A percentile compares a stretch with the other conserved stretches of the same genome.
phyloP scores from a whole-genome alignment of 306 rosid genomes.

The Acacia melanoxylon region DNA sequence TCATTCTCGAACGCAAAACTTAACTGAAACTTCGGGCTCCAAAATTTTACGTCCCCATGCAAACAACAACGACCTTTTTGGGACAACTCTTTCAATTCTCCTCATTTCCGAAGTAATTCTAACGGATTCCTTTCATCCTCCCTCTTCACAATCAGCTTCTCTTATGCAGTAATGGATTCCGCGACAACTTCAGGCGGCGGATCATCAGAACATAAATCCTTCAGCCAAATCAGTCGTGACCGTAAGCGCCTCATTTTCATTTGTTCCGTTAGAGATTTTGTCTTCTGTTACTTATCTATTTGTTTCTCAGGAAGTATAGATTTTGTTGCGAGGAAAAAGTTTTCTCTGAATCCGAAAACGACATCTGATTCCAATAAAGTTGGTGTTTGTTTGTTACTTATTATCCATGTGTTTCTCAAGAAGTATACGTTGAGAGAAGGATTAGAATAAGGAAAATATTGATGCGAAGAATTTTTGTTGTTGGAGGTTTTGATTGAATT shows the following conservation, averaged over 20 bases:
- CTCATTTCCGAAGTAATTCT: conserved; percentile 24
- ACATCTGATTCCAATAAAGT: no score
- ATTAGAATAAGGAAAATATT: background rate
- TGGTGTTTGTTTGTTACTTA: background rate
- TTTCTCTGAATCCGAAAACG: no score
- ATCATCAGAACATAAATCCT: conserved; percentile 60
- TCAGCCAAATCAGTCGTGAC: conserved; percentile 77
- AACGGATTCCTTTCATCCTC: conserved; percentile 27
- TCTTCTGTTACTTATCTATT: background rate
- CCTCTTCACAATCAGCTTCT: conserved; percentile 25
- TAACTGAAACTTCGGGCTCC: conserved; percentile 43
- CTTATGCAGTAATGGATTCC: conserved; percentile 65
- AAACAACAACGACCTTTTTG: conserved; percentile 42
- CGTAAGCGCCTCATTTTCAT: conserved; percentile 48
- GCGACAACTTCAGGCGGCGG: conserved; percentile 61
- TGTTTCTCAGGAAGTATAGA: conserved; percentile 28
- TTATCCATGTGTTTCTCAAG: conserved; percentile 31
- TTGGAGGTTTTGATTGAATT: conserved; percentile 8
- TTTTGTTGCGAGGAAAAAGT: background rate
- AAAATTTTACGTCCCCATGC: conserved; percentile 39
- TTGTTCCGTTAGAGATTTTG: background rate
- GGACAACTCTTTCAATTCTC: conserved; percentile 23
- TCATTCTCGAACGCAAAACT: conserved; percentile 32
- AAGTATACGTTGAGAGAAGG: conserved; percentile 4
- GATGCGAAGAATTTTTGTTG: background rate